These are phyloP conservation scores for Paralagenidium karlingii DNA, from an alignment of 352 stramenopile species.

Conservation along the genomic window DNA sequence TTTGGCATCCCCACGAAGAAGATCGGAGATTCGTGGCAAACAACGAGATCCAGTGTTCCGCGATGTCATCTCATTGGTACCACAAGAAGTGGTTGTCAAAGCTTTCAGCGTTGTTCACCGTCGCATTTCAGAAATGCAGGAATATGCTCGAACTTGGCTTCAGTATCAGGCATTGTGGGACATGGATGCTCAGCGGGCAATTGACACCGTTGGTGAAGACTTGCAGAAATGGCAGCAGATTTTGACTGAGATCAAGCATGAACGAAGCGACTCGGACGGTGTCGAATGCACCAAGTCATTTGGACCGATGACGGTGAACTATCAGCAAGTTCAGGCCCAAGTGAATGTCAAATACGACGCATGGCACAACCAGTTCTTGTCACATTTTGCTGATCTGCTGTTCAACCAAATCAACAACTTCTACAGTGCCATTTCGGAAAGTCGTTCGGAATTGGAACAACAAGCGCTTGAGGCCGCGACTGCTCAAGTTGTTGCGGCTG, in stretches of 20 bases:
- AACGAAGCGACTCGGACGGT: slow-evolving; percentile 92
- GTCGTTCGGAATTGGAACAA: slow-evolving; percentile 86
- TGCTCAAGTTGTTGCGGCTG: slow-evolving; percentile 90
- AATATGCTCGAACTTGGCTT: slow-evolving; percentile 94
- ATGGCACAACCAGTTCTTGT: slow-evolving; percentile 98
- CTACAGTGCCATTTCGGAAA: slow-evolving; percentile 76
- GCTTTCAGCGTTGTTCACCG: slow-evolving; percentile 65
- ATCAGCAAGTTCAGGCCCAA: slow-evolving; percentile 86
- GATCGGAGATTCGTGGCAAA: slow-evolving; percentile 12
- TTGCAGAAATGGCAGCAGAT: slow-evolving; percentile 95
- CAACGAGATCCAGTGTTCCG: slow-evolving; percentile 62
- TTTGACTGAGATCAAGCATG: slow-evolving; percentile 92
- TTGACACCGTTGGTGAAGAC: slow-evolving; percentile 88
- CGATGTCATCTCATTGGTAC: slow-evolving; percentile 44
- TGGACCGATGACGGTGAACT: slow-evolving; percentile 83
- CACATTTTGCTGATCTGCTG: slow-evolving; percentile 92
- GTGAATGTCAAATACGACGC: slow-evolving; percentile 99
- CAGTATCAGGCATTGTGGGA: slow-evolving; percentile 99
- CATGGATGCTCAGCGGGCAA: slow-evolving; percentile 92
- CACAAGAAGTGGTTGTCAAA: slow-evolving; percentile 48
- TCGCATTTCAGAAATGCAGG: slow-evolving; percentile 73
- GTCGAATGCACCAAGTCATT: slow-evolving; percentile 83
- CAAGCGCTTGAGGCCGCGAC: slow-evolving; percentile 93
- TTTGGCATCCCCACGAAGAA: slow-evolving; percentile 42
- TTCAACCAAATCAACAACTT: slow-evolving; percentile 87